phyloP scores from a whole-genome alignment of 1,284 basidiomycete genomes.

The Rhodofomes roseus region DNA sequence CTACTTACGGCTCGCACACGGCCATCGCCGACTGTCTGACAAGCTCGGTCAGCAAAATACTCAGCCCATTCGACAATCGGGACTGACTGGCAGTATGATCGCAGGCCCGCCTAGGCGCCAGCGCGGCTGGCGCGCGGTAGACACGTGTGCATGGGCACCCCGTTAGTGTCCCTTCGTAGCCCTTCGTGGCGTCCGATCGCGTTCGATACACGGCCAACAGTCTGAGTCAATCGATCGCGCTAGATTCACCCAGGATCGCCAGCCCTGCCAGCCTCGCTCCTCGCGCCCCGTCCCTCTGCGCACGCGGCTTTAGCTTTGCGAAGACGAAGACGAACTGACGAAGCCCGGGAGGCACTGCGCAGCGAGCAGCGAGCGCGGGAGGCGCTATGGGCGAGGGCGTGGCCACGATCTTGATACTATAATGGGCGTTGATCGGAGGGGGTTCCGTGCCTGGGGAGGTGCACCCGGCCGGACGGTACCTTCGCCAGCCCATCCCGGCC shows the following conservation, averaged over 20 bases:
- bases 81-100: no score
- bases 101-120: neutral
- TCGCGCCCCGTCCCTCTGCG: no score
- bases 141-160: neutral
- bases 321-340: neutral
- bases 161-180: neutral
- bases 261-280: no score
- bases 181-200: neutral
- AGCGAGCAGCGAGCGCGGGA: no score
- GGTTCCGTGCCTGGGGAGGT: neutral
- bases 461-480: neutral
- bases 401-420: neutral
- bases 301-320: neutral
- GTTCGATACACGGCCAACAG: neutral
- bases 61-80: no score
- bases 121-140: neutral
- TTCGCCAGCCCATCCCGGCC: neutral
- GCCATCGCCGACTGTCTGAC: no score
- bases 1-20: no score
- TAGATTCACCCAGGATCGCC: no score
- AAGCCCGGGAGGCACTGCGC: no score
- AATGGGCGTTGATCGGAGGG: neutral
- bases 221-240: neutral
- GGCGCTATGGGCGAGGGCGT: no score
- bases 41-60: no score